Evolutionary conservation across 768 basidiomycete genomes (phyloP).

Genomic region (Piloderma croceum): DNA sequence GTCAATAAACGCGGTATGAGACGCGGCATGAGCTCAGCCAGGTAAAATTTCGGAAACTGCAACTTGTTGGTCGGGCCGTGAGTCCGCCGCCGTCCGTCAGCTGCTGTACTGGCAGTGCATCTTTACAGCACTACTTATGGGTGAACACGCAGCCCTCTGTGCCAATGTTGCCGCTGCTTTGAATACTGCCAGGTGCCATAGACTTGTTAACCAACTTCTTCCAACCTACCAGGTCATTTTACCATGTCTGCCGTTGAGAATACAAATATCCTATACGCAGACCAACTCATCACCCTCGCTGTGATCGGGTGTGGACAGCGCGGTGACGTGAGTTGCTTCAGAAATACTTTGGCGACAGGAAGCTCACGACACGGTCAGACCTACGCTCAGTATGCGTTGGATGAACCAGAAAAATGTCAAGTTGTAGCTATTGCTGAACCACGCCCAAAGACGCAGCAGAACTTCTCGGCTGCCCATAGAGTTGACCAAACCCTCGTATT

Average conservation of each 20-base stretch:
- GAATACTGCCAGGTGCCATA: too few species aligned
- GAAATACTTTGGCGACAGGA: not conserved
- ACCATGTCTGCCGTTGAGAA: too few species aligned
- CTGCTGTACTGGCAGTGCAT: too few species aligned
- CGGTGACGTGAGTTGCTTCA: slow-evolving; percentile 49
- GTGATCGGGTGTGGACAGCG: slow-evolving; percentile 82
- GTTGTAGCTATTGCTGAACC: slow-evolving; percentile 86
- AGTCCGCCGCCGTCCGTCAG: too few species aligned
- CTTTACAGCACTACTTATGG: too few species aligned
- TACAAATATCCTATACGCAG: too few species aligned
- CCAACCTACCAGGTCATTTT: too few species aligned
- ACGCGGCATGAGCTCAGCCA: slow-evolving; percentile 49
- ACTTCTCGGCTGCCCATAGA: slow-evolving; percentile 50
- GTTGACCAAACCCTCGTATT: slow-evolving; percentile 71
- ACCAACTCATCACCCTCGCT: slow-evolving; percentile 65
- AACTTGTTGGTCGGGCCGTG: too few species aligned
- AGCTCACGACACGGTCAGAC: slow-evolving; percentile 29
- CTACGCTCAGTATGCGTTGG: slow-evolving; percentile 60
- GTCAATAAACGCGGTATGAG: slow-evolving; percentile 61
- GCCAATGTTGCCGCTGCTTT: too few species aligned
- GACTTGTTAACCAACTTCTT: too few species aligned
- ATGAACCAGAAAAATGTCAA: slow-evolving; percentile 58
- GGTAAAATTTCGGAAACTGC: too few species aligned
- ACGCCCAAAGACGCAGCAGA: slow-evolving; percentile 53
- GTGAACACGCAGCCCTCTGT: too few species aligned